A percentile compares a stretch with the other conserved stretches of the same genome.
Conservation (phyloP, 768 basidiomycete species). For the Tylopilus vinaceipallidus region DNA sequence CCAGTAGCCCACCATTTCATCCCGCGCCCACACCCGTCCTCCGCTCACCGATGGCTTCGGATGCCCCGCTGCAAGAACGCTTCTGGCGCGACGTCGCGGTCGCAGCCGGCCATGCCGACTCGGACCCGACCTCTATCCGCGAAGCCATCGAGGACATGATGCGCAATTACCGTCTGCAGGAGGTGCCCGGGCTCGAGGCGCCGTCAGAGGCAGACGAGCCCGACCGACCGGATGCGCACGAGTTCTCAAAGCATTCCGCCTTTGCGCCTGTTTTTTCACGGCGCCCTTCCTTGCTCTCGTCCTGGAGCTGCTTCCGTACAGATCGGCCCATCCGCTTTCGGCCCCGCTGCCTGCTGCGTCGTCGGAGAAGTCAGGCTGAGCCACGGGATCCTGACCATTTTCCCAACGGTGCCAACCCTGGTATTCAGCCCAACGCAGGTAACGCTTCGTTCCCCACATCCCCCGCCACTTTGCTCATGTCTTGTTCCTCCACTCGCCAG, state of each 20-base stretch:
- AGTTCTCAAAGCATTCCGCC: conserved; percentile 16
- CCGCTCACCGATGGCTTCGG: conserved; percentile 12
- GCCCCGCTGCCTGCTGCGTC: conserved; percentile 5
- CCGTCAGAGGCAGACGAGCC: not conserved
- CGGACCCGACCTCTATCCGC: conserved; percentile 13
- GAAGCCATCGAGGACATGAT: conserved; percentile 24
- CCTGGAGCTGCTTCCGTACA: not conserved
- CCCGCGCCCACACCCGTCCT: not conserved
- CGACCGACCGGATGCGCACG: conserved; percentile 5
- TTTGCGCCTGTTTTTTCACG: conserved; percentile 23
- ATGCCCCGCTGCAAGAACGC: conserved; percentile 16
- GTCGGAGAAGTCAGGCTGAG: conserved; percentile 6
- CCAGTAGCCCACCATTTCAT: too few species aligned
- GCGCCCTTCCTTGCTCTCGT: not conserved
- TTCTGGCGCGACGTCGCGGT: conserved; percentile 26
- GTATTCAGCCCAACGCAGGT: conserved; percentile 19
- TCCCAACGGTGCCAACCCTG: conserved; percentile 21
- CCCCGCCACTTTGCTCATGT: conserved; percentile 1
- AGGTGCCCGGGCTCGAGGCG: conserved; percentile 18
- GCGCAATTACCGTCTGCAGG: conserved; percentile 20
- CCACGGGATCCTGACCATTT: conserved; percentile 12
- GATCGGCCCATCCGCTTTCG: conserved; percentile 16
- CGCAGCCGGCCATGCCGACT: conserved; percentile 2
- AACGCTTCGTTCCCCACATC: not conserved
- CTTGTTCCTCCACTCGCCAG: conserved; percentile 2